Evolutionary conservation across 352 stramenopile species (phyloP).

Genomic region (Globisporangium iwayamae): DNA sequence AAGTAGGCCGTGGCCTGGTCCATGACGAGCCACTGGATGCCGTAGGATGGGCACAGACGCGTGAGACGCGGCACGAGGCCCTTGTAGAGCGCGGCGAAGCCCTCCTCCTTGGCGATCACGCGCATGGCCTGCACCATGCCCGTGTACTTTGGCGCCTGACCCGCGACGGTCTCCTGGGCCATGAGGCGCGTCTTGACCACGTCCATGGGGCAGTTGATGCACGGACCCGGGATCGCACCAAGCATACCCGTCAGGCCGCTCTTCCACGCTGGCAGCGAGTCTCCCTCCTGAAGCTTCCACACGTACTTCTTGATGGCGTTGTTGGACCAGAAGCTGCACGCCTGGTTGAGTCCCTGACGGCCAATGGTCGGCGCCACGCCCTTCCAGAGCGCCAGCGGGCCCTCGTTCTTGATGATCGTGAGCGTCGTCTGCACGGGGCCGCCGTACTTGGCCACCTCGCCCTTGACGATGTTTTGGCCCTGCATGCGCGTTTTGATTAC

Average conservation of each 20-base stretch:
- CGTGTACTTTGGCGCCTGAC: constrained; percentile 92
- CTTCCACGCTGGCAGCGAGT: constrained; percentile 92
- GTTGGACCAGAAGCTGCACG: constrained; percentile 97
- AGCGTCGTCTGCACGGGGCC: constrained; percentile 90
- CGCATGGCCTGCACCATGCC: constrained; percentile 89
- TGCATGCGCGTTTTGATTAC: constrained; percentile 98
- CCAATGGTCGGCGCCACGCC: constrained; percentile 94
- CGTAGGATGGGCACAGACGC: constrained; percentile 84
- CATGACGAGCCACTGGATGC: constrained; percentile 88
- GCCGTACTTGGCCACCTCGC: constrained; percentile 81
- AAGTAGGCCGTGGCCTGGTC: constrained; percentile 79
- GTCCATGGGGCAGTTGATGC: constrained; percentile 90
- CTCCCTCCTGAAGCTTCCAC: constrained; percentile 81
- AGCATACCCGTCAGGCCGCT: constrained; percentile 93
- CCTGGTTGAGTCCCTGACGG: constrained; percentile 97
- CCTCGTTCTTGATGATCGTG: constrained; percentile 94
- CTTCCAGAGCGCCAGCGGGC: constrained; percentile 94
- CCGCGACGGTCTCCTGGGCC: constrained; percentile 85
- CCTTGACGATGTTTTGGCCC: constrained; percentile 85
- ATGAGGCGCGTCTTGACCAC: constrained; percentile 97
- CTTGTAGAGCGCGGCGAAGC: constrained; percentile 94
- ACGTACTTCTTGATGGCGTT: constrained; percentile 91
- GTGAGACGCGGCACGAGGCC: constrained; percentile 94
- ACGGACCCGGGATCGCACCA: constrained; percentile 79
- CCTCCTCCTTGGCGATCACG: constrained; percentile 94